phyloP scores from a whole-genome alignment of 176 grass and related monocot species.

The Metroxylon sagu region DNA sequence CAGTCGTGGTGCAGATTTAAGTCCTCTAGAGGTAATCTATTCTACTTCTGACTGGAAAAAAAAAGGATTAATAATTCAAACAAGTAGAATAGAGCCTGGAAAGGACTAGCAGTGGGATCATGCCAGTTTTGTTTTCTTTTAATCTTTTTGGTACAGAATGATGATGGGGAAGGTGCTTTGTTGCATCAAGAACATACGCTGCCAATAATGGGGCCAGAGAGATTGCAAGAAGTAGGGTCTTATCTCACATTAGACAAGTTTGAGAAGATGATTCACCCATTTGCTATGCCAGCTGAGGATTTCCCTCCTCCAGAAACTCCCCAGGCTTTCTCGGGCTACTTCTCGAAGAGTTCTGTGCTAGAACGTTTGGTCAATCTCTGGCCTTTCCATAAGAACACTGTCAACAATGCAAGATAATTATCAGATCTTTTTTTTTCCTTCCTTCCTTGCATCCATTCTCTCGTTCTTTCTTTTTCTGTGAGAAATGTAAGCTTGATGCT shows the following conservation, averaged over 20 bases:
- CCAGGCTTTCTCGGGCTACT: conserved; percentile 60
- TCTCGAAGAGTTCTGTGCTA: conserved; percentile 40
- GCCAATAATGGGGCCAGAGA: conserved; percentile 80
- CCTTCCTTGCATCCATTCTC: too few relatives aligned
- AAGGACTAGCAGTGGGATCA: too few relatives aligned
- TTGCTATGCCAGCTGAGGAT: conserved; percentile 96
- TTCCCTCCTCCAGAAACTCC: conserved; percentile 53
- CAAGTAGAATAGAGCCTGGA: not conserved
- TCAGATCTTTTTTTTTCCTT: too few relatives aligned
- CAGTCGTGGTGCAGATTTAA: conserved; percentile 88
- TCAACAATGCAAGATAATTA: too few relatives aligned
- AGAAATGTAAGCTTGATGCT: too few relatives aligned
- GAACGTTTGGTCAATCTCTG: conserved; percentile 54
- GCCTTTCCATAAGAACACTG: conserved; percentile 35
- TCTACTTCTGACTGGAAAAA: conserved; percentile 15
- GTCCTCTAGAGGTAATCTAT: conserved; percentile 59
- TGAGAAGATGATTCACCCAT: conserved; percentile 82
- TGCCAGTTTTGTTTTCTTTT: not conserved
- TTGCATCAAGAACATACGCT: conserved; percentile 82
- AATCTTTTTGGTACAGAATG: conserved; percentile 33
- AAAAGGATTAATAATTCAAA: not conserved
- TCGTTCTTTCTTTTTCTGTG: too few relatives aligned
- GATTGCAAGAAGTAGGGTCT: conserved; percentile 57
- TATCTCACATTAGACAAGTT: conserved; percentile 87
- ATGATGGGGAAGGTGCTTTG: conserved; percentile 34